A percentile compares a stretch with the other conserved stretches of the same genome.
These are phyloP conservation scores for Fusarium liriodendri DNA, from an alignment of 2,329 filamentous ascomycete species.

Conservation along the genomic window DNA sequence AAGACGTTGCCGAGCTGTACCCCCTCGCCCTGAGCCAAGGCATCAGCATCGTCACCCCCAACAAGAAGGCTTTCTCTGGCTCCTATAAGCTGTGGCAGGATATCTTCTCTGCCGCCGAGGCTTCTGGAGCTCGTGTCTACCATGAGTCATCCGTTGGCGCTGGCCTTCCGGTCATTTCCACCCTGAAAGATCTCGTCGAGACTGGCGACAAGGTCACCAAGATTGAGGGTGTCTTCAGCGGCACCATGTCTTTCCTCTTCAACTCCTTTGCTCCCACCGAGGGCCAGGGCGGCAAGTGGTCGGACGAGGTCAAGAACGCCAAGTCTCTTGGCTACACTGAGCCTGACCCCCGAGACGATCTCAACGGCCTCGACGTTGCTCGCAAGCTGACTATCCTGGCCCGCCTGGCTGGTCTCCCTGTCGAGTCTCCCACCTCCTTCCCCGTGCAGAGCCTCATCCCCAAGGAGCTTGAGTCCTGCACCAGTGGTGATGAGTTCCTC, in stretches of 20 bases:
- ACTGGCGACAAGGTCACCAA: conserved; percentile 92
- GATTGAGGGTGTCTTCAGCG: conserved; percentile 97
- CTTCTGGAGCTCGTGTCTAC: conserved; percentile 84
- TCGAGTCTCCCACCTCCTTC: conserved; percentile 88
- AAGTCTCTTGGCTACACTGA: conserved; percentile 95
- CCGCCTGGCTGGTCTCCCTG: conserved; percentile 81
- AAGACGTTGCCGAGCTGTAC: conserved; percentile 85
- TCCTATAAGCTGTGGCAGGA: conserved; percentile 84
- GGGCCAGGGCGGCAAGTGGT: conserved; percentile 83
- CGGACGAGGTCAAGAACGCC: conserved; percentile 89
- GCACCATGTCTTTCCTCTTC: conserved; percentile 98
- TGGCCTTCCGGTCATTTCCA: conserved; percentile 92
- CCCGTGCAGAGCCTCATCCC: conserved; percentile 95
- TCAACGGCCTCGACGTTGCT: conserved; percentile 92
- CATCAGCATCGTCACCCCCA: conserved; percentile 93
- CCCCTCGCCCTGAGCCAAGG: conserved; percentile 83
- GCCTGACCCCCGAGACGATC: conserved; percentile 86
- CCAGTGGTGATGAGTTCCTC: conserved; percentile 88
- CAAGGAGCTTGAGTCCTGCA: conserved; percentile 80
- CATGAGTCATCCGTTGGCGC: conserved; percentile 96
- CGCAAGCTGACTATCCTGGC: conserved; percentile 96
- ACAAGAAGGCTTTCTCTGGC: conserved; percentile 97
- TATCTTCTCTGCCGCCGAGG: conserved; percentile 81
- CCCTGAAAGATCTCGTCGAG: conserved; percentile 91
- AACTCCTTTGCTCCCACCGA: conserved; percentile 92